Conservation (phyloP, 2,329 filamentous ascomycete species). For the Fusarium oligoseptatum region DNA sequence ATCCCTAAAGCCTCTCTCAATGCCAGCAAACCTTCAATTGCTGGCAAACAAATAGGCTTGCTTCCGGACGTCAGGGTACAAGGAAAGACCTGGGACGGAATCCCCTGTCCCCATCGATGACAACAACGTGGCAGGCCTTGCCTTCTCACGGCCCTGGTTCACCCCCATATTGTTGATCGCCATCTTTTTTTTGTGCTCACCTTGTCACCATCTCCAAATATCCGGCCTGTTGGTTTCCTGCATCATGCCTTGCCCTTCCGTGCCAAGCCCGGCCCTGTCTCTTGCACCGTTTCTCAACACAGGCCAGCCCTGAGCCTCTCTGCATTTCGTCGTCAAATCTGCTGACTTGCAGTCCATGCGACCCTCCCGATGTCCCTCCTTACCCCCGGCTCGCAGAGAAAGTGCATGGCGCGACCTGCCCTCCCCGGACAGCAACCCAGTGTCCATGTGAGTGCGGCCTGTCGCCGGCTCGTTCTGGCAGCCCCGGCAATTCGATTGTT, state of each 20-base stretch:
- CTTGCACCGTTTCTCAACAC: slow-evolving; percentile 12
- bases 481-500: slow-evolving; percentile 36
- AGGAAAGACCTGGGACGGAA: slow-evolving; percentile 12
- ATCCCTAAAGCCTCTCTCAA: neutral
- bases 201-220: slow-evolving; percentile 40
- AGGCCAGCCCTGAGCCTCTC: slow-evolving; percentile 14
- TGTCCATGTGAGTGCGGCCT: slow-evolving; percentile 26
- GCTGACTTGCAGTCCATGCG: slow-evolving; percentile 44
- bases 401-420: slow-evolving; percentile 26
- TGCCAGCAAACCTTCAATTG: slow-evolving; percentile 12
- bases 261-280: slow-evolving; percentile 4
- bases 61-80: slow-evolving; percentile 31
- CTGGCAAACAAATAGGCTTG: slow-evolving; percentile 37
- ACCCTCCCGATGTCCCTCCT: slow-evolving; percentile 26
- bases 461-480: slow-evolving; percentile 37
- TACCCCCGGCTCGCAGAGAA: slow-evolving; percentile 9
- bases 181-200: slow-evolving; percentile 16
- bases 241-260: slow-evolving; percentile 6
- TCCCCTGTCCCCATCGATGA: slow-evolving; percentile 29
- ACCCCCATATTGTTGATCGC: slow-evolving; percentile 35
- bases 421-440: slow-evolving; percentile 13
- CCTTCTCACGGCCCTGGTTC: slow-evolving; percentile 22
- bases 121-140: slow-evolving; percentile 38
- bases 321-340: slow-evolving; percentile 34
- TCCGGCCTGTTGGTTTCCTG: slow-evolving; percentile 35